Base-by-base conservation (phyloP, 2,329 filamentous ascomycete species). In the Fusarium euwallaceae region DNA sequence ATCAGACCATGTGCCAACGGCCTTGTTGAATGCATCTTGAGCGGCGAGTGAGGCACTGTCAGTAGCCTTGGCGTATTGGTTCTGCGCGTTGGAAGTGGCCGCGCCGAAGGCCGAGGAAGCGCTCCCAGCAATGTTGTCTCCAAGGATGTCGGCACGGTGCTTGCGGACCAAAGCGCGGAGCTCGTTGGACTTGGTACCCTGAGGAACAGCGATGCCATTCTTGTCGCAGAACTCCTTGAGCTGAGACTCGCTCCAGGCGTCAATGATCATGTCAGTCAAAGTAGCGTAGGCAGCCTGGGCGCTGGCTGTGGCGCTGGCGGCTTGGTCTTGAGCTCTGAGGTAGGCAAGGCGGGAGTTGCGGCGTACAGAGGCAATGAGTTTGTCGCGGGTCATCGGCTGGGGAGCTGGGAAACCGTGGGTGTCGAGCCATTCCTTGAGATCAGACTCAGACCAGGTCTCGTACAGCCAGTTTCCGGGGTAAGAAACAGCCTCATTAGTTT, bases 381-480 rank as follows among this genome's bases (percentile, higher is more conserved):
- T 95, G 84, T 98, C 95, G 70, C 97, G 94, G 70, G 87, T 92
- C 59, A 91, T 91, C 34, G 95, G 93, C 82, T 98, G 96, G 70
- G 97, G 96, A 64, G 90, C 94, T 14, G 94, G 92, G 83, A 96
- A 92, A 61, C 97, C 97, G 76, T 95, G 91, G 76, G 93, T 92
- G 79, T 98, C 97, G 56, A 98, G 92, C 93, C 94, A 99, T 76
- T 94, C 90, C 88, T 98, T 98, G 73, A 98, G 86, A 60, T 98
- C 96, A 75, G 95, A 98, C 75, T 98, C 94, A 62, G 94, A 92
- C 97, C 97, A 99, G 9, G 92, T 88, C 70, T 92, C 89, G 81
- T 98, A 99, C 51, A 98, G 87, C 97, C 97, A 98, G 85, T 98
- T 91, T 43, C 97, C 97, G 37, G 97, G 97, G 81, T 98, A 98